Base-by-base conservation (phyloP, 2,329 filamentous ascomycete genomes). In the Ophiostoma ips region DNA sequence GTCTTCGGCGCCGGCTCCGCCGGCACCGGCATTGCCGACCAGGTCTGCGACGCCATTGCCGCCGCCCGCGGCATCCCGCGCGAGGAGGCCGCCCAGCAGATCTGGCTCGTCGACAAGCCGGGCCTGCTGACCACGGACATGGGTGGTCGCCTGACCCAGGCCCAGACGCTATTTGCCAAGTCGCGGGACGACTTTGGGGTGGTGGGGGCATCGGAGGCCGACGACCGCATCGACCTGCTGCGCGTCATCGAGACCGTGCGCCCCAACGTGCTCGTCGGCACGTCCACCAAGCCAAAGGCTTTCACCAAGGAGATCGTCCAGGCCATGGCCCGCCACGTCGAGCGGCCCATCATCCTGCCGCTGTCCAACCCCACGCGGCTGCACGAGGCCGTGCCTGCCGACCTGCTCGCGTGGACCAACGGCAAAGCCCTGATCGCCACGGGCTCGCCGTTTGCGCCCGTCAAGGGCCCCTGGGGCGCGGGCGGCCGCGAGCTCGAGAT, bases 361-460 rank as follows among this genome's bases (percentile, higher is more conserved):
- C 74, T 94, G 1, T 90, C 84, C 2, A 94, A 94, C 63, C 88
- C 88, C 0, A 95, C 87, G 0, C 72, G 77, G 2, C 75, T 94
- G 0, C 87, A 94, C 61, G 88, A 94, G 64, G 88, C 87, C 1
- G 75, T 80, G 8, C 88, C 88, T 0, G 68, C 77, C 15, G 86
- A 94, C 61, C 68, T 95, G 19, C 79, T 83, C 50, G 64, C 76
- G 2, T 94, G 87, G 88, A 90, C 86, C 0, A 66, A 83, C 40
- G 87, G 87, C 2, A 79, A 78, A 55, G 87, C 80, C 0, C 72
- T 94, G 3, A 80, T 92, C 4, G 86, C 88, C 0, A 94, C 88
- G 0, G 88, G 88, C 5, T 87, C 82, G 9, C 87, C 88, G 0
- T 94, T 94, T 61, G 72, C 76, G 1, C 82, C 87, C 0, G 85